Conservation (phyloP, 2,329 filamentous ascomycete genomes). For the Juglanconis oblonga region DNA sequence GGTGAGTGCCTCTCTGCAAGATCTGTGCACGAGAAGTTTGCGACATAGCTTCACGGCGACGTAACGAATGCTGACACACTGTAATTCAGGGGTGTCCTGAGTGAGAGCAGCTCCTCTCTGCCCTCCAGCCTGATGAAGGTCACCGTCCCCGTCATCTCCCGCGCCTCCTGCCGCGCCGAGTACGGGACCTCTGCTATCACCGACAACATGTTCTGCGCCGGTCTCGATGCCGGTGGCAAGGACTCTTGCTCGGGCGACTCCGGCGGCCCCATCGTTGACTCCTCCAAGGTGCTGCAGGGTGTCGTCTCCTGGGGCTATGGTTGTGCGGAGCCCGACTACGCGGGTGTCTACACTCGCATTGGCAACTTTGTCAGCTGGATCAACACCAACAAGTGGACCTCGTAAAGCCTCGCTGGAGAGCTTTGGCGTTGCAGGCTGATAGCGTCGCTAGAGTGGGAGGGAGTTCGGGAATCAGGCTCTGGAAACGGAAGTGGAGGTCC, state of each 20-base stretch:
- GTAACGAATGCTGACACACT: background rate
- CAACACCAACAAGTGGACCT: conserved; percentile 21
- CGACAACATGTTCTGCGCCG: conserved; percentile 32
- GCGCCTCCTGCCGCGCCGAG: conserved; percentile 23
- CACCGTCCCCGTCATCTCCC: conserved; percentile 28
- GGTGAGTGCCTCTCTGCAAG: conserved; percentile 21
- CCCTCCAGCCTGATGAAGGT: conserved; percentile 29
- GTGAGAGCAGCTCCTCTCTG: conserved; percentile 13
- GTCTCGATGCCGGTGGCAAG: conserved; percentile 25
- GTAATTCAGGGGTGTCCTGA: conserved; percentile 23
- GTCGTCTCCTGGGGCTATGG: conserved; percentile 31
- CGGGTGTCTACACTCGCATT: conserved; percentile 30
- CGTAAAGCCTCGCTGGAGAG: background rate
- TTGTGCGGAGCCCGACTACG: conserved; percentile 24
- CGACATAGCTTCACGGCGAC: background rate
- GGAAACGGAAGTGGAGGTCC: background rate
- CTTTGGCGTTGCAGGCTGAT: background rate
- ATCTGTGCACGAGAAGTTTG: background rate
- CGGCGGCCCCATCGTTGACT: conserved; percentile 29
- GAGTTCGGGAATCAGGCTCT: background rate
- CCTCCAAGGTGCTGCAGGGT: conserved; percentile 23
- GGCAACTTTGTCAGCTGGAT: conserved; percentile 27
- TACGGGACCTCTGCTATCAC: conserved; percentile 26
- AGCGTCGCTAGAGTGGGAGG: background rate
- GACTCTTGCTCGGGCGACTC: conserved; percentile 32